Conservation (phyloP, 495 filamentous ascomycete genomes). For the Mytilinidion resinicola region DNA sequence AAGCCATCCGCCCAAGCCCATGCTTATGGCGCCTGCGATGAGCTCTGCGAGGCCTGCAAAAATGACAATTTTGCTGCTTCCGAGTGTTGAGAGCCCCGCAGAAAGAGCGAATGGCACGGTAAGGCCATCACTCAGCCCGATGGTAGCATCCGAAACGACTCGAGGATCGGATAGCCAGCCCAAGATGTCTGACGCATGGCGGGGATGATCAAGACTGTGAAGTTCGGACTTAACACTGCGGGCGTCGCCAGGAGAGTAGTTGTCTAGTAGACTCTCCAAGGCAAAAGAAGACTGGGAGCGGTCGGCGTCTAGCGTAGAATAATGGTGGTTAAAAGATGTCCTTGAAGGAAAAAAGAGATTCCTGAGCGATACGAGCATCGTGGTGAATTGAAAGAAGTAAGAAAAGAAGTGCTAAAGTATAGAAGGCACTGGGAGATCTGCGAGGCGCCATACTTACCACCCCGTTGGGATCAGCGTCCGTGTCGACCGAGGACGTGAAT, state of each 20-base stretch:
- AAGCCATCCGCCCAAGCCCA: constrained; percentile 61
- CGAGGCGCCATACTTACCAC: no score
- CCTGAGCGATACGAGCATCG: neutral
- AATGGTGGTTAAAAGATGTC: neutral
- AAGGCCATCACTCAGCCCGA: constrained; percentile 56
- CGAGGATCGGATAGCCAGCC: neutral
- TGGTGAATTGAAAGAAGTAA: neutral
- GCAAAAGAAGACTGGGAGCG: neutral
- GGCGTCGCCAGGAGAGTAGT: neutral
- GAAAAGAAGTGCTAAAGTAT: neutral
- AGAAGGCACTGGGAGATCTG: no score
- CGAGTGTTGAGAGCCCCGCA: constrained; percentile 50
- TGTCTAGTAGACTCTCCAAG: neutral
- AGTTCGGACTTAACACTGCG: neutral
- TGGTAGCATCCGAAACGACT: constrained; percentile 43
- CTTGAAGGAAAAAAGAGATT: neutral
- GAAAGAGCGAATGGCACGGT: constrained; percentile 61
- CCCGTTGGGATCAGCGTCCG: no score
- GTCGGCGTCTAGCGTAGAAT: neutral
- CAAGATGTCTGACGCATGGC: constrained; percentile 3
- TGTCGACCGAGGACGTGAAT: no score
- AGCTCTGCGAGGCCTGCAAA: constrained; percentile 62
- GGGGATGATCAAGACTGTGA: neutral
- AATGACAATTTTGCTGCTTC: constrained; percentile 55
- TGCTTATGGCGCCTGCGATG: constrained; percentile 58